Evolutionary conservation across 2,329 filamentous ascomycete genomes (phyloP).

Genomic region (Anthostomella pinea): DNA sequence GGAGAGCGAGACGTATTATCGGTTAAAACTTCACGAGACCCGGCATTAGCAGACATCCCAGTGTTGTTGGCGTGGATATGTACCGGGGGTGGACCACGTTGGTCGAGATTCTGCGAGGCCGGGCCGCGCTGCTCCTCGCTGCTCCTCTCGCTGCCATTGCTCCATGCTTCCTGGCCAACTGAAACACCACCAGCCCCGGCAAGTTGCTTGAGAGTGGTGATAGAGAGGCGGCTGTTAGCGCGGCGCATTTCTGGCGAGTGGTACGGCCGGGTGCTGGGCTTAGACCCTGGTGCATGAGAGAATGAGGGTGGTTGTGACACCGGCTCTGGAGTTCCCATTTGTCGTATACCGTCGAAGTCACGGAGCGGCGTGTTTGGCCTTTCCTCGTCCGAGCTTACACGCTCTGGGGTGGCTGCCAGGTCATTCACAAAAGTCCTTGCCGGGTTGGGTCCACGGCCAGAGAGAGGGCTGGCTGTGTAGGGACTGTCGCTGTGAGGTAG

Average conservation of each 20-base stretch:
- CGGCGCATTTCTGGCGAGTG: conserved; percentile 75
- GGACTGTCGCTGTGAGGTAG: conserved; percentile 24
- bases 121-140: conserved; percentile 33
- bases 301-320: conserved; percentile 78
- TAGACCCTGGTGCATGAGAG: conserved; percentile 68
- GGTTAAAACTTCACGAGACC: conserved; percentile 53
- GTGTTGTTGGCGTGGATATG: conserved; percentile 48
- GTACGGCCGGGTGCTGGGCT: conserved; percentile 67
- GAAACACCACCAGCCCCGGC: conserved; percentile 62
- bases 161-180: conserved; percentile 31
- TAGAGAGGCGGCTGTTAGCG: conserved; percentile 81
- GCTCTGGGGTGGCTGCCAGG: conserved; percentile 47
- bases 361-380: conserved; percentile 40
- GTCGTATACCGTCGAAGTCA: conserved; percentile 52
- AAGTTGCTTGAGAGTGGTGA: conserved; percentile 76
- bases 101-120: conserved; percentile 33
- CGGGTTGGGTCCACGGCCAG: conserved; percentile 36
- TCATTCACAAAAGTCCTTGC: conserved; percentile 41
- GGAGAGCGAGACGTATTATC: conserved; percentile 34
- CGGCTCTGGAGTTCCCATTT: conserved; percentile 67
- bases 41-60: conserved; percentile 53
- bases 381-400: conserved; percentile 58
- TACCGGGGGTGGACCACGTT: conserved; percentile 45
- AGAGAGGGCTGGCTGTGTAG: conserved; percentile 28
- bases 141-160: conserved; percentile 29